Evolutionary conservation across 768 basidiomycete species (phyloP), one percentile per base, ranked within the genome.

Genomic region (Trametes punicea): DNA sequence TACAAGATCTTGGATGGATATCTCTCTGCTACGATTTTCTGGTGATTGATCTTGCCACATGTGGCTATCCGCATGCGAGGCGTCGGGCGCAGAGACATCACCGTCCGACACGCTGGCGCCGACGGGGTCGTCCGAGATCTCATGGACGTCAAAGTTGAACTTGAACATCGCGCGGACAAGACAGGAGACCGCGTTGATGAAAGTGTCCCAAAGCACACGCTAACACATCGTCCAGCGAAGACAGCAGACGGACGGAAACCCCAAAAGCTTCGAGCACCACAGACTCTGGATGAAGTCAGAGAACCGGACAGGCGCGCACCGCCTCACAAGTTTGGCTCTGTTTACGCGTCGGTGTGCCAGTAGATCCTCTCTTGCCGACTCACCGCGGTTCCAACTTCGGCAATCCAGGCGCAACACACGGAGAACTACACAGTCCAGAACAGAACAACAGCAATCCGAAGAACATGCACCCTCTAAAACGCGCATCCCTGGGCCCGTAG

Each of bases 91-190:
- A 2, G 27, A 26, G 21, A 10, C 13, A 27, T 34, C 40, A 13
- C 21, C 44, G 23, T 15, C 44, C 23, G n/a, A 46, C 46, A 40
- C 15, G 46, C 39, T 15, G 39, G 66, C 13, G 13, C 5, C 59
- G 33, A 69, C 65, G 29, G 69, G 60, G 10, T 54, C 52, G 56
- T 75, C 72, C 45, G n/a, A n/a, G n/a, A 73, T 69, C 56, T 77
- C 77, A 52, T 80, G 80, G 26, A 88, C 59, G 55, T 83, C 76
- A 62, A 90, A 91, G 64, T 85, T 77, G 66, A 87, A 88, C 61
- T 82, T 85, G 77, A 87, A 87, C 81, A 83, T 84, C 51, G 11
- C 34, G 15, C 9, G n/a, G n/a, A n/a, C n/a, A n/a, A n/a, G n/a
- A n/a, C n/a, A n/a, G n/a, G n/a, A n/a, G n/a, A n/a, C n/a, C n/a